A percentile compares a stretch with the other conserved stretches of the same genome.
Conservation (phyloP, 495 filamentous ascomycete genomes). For the Amorphotheca resinae region DNA sequence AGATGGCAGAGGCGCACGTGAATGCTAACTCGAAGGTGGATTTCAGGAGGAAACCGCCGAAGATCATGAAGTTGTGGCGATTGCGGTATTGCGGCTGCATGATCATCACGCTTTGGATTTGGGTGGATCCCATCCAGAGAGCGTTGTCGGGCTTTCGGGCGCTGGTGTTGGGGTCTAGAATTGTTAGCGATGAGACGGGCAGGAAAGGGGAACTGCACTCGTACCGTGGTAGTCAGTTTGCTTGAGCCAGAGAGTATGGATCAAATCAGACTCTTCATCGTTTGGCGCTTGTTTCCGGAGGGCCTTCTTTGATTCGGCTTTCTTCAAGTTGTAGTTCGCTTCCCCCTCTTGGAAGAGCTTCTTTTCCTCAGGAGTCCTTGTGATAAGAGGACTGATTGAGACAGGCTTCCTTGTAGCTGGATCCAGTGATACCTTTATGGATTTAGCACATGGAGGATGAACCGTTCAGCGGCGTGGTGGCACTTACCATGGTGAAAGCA, state of each 20-base stretch:
- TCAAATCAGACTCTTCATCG: slow-evolving; percentile 62
- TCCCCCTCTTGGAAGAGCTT: slow-evolving; percentile 55
- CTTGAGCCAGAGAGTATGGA: slow-evolving; percentile 68
- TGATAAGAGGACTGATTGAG: slow-evolving; percentile 37
- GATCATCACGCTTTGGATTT: slow-evolving; percentile 57
- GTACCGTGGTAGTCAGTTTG: slow-evolving; percentile 48
- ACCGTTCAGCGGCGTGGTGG: neutral
- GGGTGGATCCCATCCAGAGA: slow-evolving; percentile 54
- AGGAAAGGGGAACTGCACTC: slow-evolving; percentile 22
- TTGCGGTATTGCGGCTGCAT: slow-evolving; percentile 86
- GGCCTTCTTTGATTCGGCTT: slow-evolving; percentile 47
- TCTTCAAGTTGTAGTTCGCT: slow-evolving; percentile 63
- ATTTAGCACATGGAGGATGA: neutral
- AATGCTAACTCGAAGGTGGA: slow-evolving; percentile 82
- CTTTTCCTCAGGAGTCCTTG: slow-evolving; percentile 62
- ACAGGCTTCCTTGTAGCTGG: slow-evolving; percentile 57
- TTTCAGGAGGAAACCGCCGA: slow-evolving; percentile 74
- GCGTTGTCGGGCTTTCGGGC: slow-evolving; percentile 48
- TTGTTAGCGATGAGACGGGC: neutral
- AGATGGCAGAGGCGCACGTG: slow-evolving; percentile 68
- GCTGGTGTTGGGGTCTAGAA: slow-evolving; percentile 43
- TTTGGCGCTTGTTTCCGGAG: slow-evolving; percentile 63
- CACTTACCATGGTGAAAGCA: slow-evolving; percentile 64
- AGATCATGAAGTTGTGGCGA: slow-evolving; percentile 82
- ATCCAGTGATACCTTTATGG: slow-evolving; percentile 48